Conservation (phyloP, 768 basidiomycete species). For the Lentinula boryana region DNA sequence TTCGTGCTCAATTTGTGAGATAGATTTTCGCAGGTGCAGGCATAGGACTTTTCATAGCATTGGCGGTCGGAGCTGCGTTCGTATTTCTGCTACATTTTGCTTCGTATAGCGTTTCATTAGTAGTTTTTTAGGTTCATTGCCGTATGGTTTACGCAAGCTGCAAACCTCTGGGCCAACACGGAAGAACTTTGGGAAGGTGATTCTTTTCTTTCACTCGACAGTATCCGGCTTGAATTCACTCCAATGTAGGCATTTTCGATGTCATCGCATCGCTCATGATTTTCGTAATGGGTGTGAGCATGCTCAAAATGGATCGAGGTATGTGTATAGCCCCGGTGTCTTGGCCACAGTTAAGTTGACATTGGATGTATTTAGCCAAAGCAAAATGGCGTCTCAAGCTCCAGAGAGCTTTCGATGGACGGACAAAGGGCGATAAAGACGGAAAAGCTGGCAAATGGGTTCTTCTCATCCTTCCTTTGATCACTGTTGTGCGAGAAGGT, state of each 20-base stretch:
- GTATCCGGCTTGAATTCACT: not conserved
- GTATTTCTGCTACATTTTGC: conserved; percentile 9
- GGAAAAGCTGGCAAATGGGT: conserved; percentile 71
- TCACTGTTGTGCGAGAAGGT: conserved; percentile 94
- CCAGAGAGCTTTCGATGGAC: conserved; percentile 61
- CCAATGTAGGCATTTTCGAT: conserved; percentile 56
- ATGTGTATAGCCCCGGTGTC: conserved; percentile 5
- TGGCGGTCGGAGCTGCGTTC: conserved; percentile 78
- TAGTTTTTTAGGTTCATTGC: conserved; percentile 71
- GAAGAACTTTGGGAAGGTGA: conserved; percentile 93
- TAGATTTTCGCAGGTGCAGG: conserved; percentile 76
- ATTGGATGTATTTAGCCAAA: conserved; percentile 43
- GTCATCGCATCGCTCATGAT: conserved; percentile 76
- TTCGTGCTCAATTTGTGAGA: not conserved
- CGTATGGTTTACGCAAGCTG: conserved; percentile 90
- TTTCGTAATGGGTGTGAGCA: conserved; percentile 88
- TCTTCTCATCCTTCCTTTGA: conserved; percentile 82
- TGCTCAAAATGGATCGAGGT: conserved; percentile 90
- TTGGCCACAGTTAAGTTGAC: not conserved
- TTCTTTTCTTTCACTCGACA: conserved; percentile 10
- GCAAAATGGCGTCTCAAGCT: conserved; percentile 95
- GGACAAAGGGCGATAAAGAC: conserved; percentile 29
- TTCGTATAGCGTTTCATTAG: not conserved
- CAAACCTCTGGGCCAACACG: conserved; percentile 75
- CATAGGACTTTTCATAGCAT: conserved; percentile 70